Conservation (phyloP, 2,329 filamentous ascomycete species). For the Apiospora rasikravindrae region DNA sequence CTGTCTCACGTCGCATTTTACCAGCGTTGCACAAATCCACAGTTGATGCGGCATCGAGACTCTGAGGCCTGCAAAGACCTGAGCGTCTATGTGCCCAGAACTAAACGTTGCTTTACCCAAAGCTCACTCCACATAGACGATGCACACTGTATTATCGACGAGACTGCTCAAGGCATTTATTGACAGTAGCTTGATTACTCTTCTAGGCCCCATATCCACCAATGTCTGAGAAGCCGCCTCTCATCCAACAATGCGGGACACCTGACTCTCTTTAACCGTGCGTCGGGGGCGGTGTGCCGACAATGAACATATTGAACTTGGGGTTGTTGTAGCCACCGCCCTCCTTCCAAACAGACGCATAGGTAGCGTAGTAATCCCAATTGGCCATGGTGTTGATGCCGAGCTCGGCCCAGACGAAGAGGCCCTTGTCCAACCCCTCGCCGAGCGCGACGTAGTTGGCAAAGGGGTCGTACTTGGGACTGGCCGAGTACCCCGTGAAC, state of each 20-base stretch:
- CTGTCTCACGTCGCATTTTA: too few relatives aligned
- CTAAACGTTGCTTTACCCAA: neutral
- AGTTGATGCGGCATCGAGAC: neutral
- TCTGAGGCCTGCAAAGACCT: neutral
- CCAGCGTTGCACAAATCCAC: neutral
- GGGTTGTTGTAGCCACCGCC: slow-evolving; percentile 38
- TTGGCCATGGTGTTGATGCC: slow-evolving; percentile 36
- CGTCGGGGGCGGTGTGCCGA: slow-evolving; percentile 33
- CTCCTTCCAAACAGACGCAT: slow-evolving; percentile 37
- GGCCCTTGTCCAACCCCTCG: slow-evolving; percentile 28
- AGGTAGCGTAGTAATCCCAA: slow-evolving; percentile 37
- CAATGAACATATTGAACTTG: slow-evolving; percentile 33
- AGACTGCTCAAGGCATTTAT: neutral
- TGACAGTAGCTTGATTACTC: too few relatives aligned
- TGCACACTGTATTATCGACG: neutral
- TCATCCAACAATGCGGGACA: neutral
- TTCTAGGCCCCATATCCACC: neutral
- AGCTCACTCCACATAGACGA: neutral
- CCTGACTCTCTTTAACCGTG: slow-evolving; percentile 28
- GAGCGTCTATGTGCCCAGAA: neutral
- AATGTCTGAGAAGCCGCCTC: neutral
- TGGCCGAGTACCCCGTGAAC: slow-evolving; percentile 40
- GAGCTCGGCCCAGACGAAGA: slow-evolving; percentile 39
- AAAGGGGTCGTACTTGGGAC: slow-evolving; percentile 50
- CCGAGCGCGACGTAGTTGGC: slow-evolving; percentile 50